These are phyloP conservation scores for Leccinum solheimii DNA, from an alignment of 1,284 basidiomycete genomes.

Conservation along the genomic window DNA sequence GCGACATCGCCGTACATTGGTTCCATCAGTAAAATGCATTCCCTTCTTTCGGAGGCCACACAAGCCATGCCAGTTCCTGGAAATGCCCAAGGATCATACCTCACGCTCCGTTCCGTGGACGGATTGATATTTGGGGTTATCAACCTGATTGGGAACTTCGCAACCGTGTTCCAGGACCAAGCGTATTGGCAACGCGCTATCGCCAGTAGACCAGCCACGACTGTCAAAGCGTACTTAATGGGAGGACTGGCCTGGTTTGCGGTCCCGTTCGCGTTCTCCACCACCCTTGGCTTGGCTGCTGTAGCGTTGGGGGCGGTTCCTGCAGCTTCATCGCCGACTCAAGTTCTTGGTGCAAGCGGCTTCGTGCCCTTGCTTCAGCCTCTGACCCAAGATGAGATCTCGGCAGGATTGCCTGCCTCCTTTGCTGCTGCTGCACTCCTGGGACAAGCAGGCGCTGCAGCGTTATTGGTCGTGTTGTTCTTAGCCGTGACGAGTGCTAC, in stretches of 20 bases:
- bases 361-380: constrained; percentile 68
- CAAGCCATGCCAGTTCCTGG: constrained; percentile 53
- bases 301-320: constrained; percentile 59
- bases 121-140: constrained; percentile 89
- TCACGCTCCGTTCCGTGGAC: constrained; percentile 79
- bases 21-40: constrained; percentile 56
- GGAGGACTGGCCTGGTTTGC: constrained; percentile 92
- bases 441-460: constrained; percentile 72
- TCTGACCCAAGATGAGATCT: constrained; percentile 65
- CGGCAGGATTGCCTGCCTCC: constrained; percentile 81
- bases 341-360: constrained; percentile 30
- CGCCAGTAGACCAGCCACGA: constrained; percentile 78
- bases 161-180: constrained; percentile 77
- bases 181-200: constrained; percentile 88
- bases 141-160: constrained; percentile 83
- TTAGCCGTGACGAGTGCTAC: constrained; percentile 86
- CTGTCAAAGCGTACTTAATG: constrained; percentile 85
- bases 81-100: constrained; percentile 68
- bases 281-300: constrained; percentile 80
- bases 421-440: constrained; percentile 79
- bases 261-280: constrained; percentile 79
- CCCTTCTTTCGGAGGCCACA: constrained; percentile 55
- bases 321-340: constrained; percentile 27
- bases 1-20: constrained; percentile 67
- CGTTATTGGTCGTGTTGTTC: constrained; percentile 72